phyloP scores from a whole-genome alignment of 2,329 filamentous ascomycete species.

The Cladosporium sp. region DNA sequence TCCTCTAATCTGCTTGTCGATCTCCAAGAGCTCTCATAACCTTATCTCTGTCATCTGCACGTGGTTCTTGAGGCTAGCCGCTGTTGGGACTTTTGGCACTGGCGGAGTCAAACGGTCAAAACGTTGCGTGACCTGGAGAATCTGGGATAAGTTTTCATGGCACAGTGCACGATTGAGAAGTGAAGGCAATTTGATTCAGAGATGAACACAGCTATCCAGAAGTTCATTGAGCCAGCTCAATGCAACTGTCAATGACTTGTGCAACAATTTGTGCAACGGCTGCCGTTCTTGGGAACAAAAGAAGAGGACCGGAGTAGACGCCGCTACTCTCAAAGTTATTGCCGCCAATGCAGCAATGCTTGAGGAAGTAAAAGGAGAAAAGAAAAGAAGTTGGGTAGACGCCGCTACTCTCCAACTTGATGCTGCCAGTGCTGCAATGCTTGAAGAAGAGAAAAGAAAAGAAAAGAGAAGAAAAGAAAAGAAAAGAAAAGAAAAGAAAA shows the following conservation, averaged over 20 bases:
- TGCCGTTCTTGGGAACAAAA: not conserved
- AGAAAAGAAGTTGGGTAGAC: not conserved
- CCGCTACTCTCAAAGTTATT: not conserved
- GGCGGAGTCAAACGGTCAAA: not conserved
- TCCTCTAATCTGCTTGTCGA: not conserved
- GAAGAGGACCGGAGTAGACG: no score
- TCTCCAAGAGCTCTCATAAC: not conserved
- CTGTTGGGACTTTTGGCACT: not conserved
- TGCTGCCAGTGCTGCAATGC: not conserved
- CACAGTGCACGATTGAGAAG: not conserved
- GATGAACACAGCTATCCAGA: not conserved
- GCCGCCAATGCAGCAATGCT: not conserved
- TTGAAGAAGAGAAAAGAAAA: not conserved
- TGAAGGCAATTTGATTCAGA: not conserved
- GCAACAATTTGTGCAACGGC: not conserved
- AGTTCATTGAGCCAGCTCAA: not conserved
- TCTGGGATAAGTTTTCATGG: not conserved
- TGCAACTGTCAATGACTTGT: not conserved
- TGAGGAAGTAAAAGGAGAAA: not conserved
- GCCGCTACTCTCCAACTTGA: not conserved
- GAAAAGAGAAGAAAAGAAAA: not conserved
- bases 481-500: not conserved
- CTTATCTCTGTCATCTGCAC: not conserved
- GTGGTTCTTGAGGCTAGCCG: not conserved
- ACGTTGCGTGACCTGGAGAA: not conserved